Conservation (phyloP, 192 early-diverging fungal species). For the Mortierella antarctica region DNA sequence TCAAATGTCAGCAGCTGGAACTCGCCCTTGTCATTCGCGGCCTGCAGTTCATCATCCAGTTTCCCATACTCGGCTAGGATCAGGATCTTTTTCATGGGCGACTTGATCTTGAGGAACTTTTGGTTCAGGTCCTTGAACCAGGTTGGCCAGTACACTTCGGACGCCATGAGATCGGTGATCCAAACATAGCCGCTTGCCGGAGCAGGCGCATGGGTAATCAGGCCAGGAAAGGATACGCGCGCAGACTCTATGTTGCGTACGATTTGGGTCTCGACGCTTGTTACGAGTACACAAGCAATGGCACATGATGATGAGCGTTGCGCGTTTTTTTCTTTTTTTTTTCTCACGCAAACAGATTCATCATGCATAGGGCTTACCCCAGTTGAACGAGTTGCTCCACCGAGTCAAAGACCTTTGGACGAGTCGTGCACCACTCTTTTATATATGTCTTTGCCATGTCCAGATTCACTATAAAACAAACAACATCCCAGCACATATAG, state of each 20-base stretch:
- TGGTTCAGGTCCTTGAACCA: conserved; percentile 19
- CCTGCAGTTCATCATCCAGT: conserved; percentile 14
- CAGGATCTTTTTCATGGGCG: conserved; percentile 3
- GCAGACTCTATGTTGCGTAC: conserved; percentile 19
- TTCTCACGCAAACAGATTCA: not conserved
- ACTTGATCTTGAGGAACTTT: conserved; percentile 12
- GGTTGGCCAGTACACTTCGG: not conserved
- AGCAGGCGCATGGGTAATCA: not conserved
- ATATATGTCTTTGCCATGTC: not conserved
- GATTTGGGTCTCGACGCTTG: conserved; percentile 18
- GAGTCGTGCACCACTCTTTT: conserved; percentile 2
- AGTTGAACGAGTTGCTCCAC: conserved; percentile 21
- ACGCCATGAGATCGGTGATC: conserved; percentile 12
- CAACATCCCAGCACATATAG: not conserved
- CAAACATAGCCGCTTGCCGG: conserved; percentile 11
- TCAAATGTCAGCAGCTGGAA: conserved; percentile 4
- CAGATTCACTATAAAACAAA: not conserved
- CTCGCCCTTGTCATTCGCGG: conserved; percentile 3
- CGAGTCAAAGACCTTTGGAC: conserved; percentile 1
- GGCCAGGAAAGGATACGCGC: conserved; percentile 28
- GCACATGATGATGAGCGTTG: not conserved
- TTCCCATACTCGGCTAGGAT: conserved; percentile 3
- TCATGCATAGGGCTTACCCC: conserved; percentile 14
- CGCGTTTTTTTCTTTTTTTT: not conserved
- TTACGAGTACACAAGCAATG: not conserved